Conservation (phyloP, 768 basidiomycete species). For the Pulveroboletus sp. region DNA sequence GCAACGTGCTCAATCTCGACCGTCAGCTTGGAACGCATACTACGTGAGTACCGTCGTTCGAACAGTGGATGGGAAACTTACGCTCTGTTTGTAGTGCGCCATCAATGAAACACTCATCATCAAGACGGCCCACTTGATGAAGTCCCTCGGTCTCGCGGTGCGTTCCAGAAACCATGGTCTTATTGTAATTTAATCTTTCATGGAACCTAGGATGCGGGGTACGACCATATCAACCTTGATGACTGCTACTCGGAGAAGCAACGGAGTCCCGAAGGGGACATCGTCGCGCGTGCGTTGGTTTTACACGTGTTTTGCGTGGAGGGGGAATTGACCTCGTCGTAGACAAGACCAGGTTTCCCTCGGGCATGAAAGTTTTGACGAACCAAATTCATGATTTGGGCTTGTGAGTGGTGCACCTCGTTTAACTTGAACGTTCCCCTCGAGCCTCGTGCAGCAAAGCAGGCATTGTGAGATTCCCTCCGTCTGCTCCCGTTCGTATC, state of each 20-base stretch:
- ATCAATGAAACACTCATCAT: conserved; percentile 53
- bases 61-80: not conserved
- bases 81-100: conserved; percentile 41
- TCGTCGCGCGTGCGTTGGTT: conserved; percentile 46
- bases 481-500: not conserved
- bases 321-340: conserved; percentile 1
- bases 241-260: conserved; percentile 63
- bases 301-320: not conserved
- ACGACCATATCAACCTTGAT: conserved; percentile 57
- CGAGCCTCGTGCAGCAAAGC: conserved; percentile 40
- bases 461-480: conserved; percentile 48
- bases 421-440: not conserved
- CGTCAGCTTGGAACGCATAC: conserved; percentile 65
- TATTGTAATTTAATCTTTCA: not conserved
- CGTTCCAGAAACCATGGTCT: conserved; percentile 5
- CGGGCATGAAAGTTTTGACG: conserved; percentile 55
- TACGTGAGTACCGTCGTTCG: conserved; percentile 38
- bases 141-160: conserved; percentile 49
- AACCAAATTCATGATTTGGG: conserved; percentile 53
- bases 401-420: conserved; percentile 39
- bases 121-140: conserved; percentile 47
- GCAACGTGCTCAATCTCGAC: conserved; percentile 2
- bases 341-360: conserved; percentile 52
- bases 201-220: conserved; percentile 49
- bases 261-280: conserved; percentile 46